Conservation (phyloP, 495 filamentous ascomycete species). For the Hyaloscypha hepaticicola region DNA sequence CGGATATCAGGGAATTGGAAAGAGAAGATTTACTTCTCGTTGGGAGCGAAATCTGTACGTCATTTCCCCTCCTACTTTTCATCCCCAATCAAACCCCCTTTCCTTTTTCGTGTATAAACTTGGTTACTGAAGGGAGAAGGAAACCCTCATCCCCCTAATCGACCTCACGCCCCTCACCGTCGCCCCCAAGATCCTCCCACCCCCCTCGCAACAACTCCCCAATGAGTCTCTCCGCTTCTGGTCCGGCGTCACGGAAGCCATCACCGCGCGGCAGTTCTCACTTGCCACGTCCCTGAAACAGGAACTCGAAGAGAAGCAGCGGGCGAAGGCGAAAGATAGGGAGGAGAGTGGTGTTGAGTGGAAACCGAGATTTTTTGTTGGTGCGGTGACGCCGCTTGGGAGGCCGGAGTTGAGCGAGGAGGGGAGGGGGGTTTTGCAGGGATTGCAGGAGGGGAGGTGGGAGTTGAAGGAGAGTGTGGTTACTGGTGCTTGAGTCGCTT, state of each 20-base stretch:
- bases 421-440: constrained; percentile 66
- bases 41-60: constrained; percentile 55
- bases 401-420: constrained; percentile 79
- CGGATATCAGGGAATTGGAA: constrained; percentile 81
- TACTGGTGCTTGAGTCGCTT: constrained; percentile 29
- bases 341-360: constrained; percentile 64
- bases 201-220: constrained; percentile 69
- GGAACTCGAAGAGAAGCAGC: constrained; percentile 87
- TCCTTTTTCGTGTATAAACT: constrained; percentile 44
- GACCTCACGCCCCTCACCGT: constrained; percentile 81
- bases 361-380: constrained; percentile 88
- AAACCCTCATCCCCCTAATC: constrained; percentile 65
- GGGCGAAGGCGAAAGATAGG: constrained; percentile 77
- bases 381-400: constrained; percentile 67
- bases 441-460: constrained; percentile 63
- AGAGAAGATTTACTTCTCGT: constrained; percentile 53
- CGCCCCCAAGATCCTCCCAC: constrained; percentile 73
- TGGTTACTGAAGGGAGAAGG: not conserved
- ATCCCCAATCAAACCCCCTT: constrained; percentile 4
- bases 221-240: constrained; percentile 92
- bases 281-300: constrained; percentile 84
- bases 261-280: constrained; percentile 75
- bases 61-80: not conserved
- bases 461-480: constrained; percentile 48
- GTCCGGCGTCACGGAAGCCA: constrained; percentile 84